Base-by-base conservation (phyloP, 1,284 basidiomycete genomes). In the Cryptococcus sp. region DNA sequence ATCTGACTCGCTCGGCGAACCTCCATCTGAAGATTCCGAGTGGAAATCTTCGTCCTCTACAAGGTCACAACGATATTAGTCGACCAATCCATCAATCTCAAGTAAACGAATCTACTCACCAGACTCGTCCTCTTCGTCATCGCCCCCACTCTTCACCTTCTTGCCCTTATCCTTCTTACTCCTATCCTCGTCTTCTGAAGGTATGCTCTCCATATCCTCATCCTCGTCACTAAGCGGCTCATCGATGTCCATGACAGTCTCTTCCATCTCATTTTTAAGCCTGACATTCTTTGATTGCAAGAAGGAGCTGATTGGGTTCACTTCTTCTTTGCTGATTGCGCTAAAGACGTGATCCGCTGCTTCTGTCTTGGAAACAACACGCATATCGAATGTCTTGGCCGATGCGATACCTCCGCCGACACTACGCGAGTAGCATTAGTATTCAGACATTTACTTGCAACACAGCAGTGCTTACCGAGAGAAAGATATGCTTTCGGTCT, bases 181-280 rank as follows among this genome's bases (percentile, higher is more conserved):
- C 48, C 52, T 59, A 55, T 65, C 65, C 66, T 64, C 73, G 57
- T 73, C 74, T 58, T 74, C 73, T 46, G 63, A 66, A 46, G 63
- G 65, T 45, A 72, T 71, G 68, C 46, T 60, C 66, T 51, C 73
- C 76, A 53, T 76, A 69, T 88, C 88, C 47, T 87, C 88, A 53
- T 93, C 91, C 44, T 91, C 91, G 56, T 91, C 88, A 63, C 90
- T 87, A 17, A 84, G 84, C 4, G 79, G 88, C 22, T 52, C 60
- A 25, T 87, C 87, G 59, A 89, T 80, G 37, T 77, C 76, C 72
- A 88, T 79, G 52, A 89, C 88, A 19, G 87, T 88, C 70, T 97
- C 95, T 11, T 92, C 88, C 85, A 96, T 93, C 84, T 97, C 93
- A 78, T 94, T 97, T 85, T 98, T 96, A 61, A 96, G 85, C 67